Evolutionary conservation across 257 asterid genomes (phyloP).

Genomic region (Solanum virginianum): DNA sequence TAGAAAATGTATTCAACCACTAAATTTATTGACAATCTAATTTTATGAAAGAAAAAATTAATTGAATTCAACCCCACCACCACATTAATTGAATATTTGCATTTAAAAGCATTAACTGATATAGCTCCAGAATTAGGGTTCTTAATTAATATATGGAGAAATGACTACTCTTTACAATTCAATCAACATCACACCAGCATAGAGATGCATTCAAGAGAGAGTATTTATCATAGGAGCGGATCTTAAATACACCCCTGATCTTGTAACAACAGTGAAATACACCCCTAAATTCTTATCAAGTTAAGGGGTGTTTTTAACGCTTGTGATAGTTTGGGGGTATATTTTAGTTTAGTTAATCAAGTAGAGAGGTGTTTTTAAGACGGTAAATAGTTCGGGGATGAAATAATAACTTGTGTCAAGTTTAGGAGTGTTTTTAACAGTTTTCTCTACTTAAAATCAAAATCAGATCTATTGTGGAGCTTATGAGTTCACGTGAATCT

Average conservation of each 20-base stretch:
- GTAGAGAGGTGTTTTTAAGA: too few relatives aligned
- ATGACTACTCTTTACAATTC: not conserved
- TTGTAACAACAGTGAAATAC: too few relatives aligned
- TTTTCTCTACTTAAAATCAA: not conserved
- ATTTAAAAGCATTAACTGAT: conserved; percentile 9
- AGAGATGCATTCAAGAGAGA: conserved; percentile 1
- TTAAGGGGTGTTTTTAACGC: too few relatives aligned
- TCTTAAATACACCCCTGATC: too few relatives aligned
- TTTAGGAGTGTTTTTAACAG: too few relatives aligned
- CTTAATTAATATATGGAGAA: conserved; percentile 2
- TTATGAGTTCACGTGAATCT: not conserved
- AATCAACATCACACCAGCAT: not conserved
- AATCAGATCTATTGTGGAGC: not conserved
- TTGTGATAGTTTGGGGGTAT: too few relatives aligned
- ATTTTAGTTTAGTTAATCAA: too few relatives aligned
- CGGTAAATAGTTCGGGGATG: too few relatives aligned
- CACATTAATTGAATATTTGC: conserved; percentile 9
- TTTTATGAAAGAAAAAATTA: not conserved
- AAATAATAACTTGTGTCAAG: too few relatives aligned
- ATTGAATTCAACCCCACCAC: conserved; percentile 6
- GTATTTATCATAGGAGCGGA: too few relatives aligned
- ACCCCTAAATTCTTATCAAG: too few relatives aligned
- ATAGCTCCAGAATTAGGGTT: conserved; percentile 15
- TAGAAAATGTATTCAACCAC: not conserved
- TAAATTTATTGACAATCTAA: not conserved